A percentile compares a stretch with the other conserved stretches of the same genome.
phyloP scores from a whole-genome alignment of 129 eudicot species.

The Flaveria bidentis region DNA sequence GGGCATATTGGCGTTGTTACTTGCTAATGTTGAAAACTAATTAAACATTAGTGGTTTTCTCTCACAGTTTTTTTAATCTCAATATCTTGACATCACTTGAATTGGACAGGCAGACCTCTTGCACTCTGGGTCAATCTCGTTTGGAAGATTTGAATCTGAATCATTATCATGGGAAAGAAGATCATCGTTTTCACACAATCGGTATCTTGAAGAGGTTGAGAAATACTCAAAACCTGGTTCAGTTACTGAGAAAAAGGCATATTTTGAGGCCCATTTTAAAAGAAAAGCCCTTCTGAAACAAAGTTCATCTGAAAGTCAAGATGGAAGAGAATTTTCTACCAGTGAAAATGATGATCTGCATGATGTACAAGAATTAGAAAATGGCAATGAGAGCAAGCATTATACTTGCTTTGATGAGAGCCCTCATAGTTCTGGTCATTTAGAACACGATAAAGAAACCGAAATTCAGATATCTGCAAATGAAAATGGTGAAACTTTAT shows the following conservation, averaged over 20 bases:
- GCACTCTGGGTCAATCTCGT: slow-evolving; percentile 83
- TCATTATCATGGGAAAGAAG: slow-evolving; percentile 80
- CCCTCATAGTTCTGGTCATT: slow-evolving; percentile 28
- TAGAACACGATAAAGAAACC: slow-evolving; percentile 29
- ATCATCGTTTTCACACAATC: slow-evolving; percentile 78
- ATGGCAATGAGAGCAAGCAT: slow-evolving; percentile 23
- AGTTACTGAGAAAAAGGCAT: slow-evolving; percentile 78
- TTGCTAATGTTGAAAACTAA: background rate
- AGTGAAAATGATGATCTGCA: slow-evolving; percentile 40
- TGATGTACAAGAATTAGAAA: slow-evolving; percentile 36
- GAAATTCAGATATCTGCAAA: slow-evolving; percentile 25
- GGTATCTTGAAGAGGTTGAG: slow-evolving; percentile 85
- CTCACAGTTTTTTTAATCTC: background rate
- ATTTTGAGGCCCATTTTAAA: slow-evolving; percentile 77
- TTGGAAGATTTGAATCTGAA: slow-evolving; percentile 81
- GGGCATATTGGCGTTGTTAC: background rate
- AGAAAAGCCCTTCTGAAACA: slow-evolving; percentile 57
- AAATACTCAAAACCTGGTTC: slow-evolving; percentile 78
- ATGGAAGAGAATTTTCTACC: slow-evolving; percentile 36
- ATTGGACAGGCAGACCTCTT: slow-evolving; percentile 57
- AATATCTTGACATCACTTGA: slow-evolving; percentile 10
- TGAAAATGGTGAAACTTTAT: slow-evolving; percentile 24
- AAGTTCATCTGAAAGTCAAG: slow-evolving; percentile 47
- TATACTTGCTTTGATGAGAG: slow-evolving; percentile 36
- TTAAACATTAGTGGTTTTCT: background rate